phyloP scores from a whole-genome alignment of 108 stramenopile genomes.

The Thalassiosira profunda region DNA sequence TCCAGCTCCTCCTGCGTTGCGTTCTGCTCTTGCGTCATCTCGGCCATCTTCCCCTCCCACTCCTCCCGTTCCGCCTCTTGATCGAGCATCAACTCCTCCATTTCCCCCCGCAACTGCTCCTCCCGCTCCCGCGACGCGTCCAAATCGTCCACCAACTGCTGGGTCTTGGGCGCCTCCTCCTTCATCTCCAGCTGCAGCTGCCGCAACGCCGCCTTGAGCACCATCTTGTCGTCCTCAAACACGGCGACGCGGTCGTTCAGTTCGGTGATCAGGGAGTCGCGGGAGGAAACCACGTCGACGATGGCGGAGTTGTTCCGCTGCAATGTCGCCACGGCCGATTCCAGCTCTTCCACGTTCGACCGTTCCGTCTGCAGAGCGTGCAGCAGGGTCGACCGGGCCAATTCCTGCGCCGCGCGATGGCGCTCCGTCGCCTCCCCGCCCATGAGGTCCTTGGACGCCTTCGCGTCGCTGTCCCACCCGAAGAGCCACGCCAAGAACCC shows the following conservation, averaged over 20 bases:
- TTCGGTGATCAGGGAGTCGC: slow-evolving; percentile 76
- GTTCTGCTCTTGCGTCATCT: slow-evolving; percentile 50
- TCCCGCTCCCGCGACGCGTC: slow-evolving; percentile 44
- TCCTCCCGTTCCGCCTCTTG: slow-evolving; percentile 47
- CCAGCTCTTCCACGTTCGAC: slow-evolving; percentile 77
- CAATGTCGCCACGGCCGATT: slow-evolving; percentile 52
- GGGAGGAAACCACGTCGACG: slow-evolving; percentile 77
- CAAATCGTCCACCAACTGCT: slow-evolving; percentile 67
- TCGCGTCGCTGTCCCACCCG: slow-evolving; percentile 23
- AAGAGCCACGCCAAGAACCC: slow-evolving; percentile 60
- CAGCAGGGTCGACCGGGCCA: slow-evolving; percentile 77
- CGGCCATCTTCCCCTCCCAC: slow-evolving; percentile 22
- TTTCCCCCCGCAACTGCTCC: slow-evolving; percentile 42
- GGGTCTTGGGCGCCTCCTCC: slow-evolving; percentile 76
- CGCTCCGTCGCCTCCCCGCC: slow-evolving; percentile 52
- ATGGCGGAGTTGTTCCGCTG: slow-evolving; percentile 85
- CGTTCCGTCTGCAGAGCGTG: slow-evolving; percentile 80
- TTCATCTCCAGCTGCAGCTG: slow-evolving; percentile 88
- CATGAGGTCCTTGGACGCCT: slow-evolving; percentile 1
- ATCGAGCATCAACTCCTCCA: slow-evolving; percentile 48
- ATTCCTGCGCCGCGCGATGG: slow-evolving; percentile 50
- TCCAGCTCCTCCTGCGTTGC: slow-evolving; percentile 69
- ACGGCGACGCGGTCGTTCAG: slow-evolving; percentile 85
- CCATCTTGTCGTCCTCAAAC: slow-evolving; percentile 91
- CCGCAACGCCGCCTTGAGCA: slow-evolving; percentile 82